Evolutionary conservation across 2,329 filamentous ascomycete genomes (phyloP).

Genomic region (Monosporascus sp.): DNA sequence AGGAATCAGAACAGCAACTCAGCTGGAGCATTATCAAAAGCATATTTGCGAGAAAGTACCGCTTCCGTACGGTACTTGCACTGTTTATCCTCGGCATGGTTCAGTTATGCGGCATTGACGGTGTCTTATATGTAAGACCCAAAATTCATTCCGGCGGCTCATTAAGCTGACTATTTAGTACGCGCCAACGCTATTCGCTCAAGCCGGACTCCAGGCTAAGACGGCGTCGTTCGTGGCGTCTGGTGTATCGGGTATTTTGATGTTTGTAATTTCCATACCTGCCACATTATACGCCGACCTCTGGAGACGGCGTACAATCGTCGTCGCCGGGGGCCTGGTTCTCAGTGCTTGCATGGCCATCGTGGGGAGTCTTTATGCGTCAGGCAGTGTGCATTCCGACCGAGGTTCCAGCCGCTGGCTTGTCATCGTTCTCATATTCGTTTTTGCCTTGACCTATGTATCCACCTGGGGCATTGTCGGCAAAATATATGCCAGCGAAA

Average conservation of each 20-base stretch:
- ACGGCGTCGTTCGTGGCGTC: no score
- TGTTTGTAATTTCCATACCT: no score
- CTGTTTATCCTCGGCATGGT: constrained; percentile 31
- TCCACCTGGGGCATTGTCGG: constrained; percentile 45
- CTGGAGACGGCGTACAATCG: constrained; percentile 47
- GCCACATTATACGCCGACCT: constrained; percentile 31
- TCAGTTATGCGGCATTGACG: constrained; percentile 55
- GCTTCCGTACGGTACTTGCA: no score
- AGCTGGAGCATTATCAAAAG: constrained; percentile 27
- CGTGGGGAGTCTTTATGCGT: constrained; percentile 44
- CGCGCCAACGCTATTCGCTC: no score
- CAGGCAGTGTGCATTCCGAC: constrained; percentile 9
- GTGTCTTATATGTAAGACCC: constrained; percentile 39
- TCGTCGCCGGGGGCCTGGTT: constrained; percentile 44
- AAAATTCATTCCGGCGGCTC: no score
- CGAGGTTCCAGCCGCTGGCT: constrained; percentile 36
- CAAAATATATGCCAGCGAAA: constrained; percentile 50
- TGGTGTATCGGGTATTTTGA: no score
- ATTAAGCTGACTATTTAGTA: no score
- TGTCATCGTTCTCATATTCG: constrained; percentile 40
- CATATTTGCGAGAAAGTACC: no score
- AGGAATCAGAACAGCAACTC: constrained; percentile 27
- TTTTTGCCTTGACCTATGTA: constrained; percentile 38
- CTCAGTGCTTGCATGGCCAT: constrained; percentile 44
- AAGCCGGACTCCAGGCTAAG: no score